A percentile compares a stretch with the other conserved stretches of the same genome.
Conservation (phyloP, 441 rosid genomes). For the Arabidopsis hybrid region DNA sequence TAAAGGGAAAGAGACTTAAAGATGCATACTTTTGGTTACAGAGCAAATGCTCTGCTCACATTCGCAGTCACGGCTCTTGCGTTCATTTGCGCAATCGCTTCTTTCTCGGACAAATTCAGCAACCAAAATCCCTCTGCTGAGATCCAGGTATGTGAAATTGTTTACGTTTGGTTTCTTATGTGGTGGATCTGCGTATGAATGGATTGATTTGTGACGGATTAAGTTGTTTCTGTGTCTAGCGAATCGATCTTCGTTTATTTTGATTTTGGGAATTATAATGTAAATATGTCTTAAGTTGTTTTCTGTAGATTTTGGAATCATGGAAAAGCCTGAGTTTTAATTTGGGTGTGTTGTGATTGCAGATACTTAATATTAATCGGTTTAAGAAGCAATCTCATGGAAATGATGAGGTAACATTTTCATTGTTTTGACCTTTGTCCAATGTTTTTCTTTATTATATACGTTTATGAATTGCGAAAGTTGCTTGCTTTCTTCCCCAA, state of each 20-base stretch:
- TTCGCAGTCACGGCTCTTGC: constrained; percentile 84
- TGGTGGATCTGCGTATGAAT: constrained; percentile 25
- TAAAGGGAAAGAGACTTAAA: constrained; percentile 5
- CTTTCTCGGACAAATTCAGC: constrained; percentile 85
- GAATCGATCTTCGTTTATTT: not conserved
- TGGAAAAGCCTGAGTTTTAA: not conserved
- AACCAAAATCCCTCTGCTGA: constrained; percentile 74
- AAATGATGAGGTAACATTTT: constrained; percentile 77
- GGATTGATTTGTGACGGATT: constrained; percentile 7
- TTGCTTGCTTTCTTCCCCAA: not conserved
- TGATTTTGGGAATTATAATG: not conserved
- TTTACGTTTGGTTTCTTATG: not conserved
- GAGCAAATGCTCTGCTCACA: constrained; percentile 88
- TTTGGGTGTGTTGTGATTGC: constrained; percentile 37
- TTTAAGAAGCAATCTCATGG: constrained; percentile 86
- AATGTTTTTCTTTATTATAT: not conserved
- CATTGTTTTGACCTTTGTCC: not conserved
- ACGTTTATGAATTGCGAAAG: constrained; percentile 13
- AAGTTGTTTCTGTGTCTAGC: not conserved
- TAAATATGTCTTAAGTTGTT: not conserved
- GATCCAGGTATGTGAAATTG: constrained; percentile 64
- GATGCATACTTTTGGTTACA: constrained; percentile 91
- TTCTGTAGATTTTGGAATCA: not conserved
- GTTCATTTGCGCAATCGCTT: constrained; percentile 78
- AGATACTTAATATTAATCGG: constrained; percentile 86